A percentile compares a stretch with the other conserved stretches of the same genome.
Evolutionary conservation across 768 basidiomycete genomes (phyloP).

Genomic region (Candolleomyces aberdarensis): DNA sequence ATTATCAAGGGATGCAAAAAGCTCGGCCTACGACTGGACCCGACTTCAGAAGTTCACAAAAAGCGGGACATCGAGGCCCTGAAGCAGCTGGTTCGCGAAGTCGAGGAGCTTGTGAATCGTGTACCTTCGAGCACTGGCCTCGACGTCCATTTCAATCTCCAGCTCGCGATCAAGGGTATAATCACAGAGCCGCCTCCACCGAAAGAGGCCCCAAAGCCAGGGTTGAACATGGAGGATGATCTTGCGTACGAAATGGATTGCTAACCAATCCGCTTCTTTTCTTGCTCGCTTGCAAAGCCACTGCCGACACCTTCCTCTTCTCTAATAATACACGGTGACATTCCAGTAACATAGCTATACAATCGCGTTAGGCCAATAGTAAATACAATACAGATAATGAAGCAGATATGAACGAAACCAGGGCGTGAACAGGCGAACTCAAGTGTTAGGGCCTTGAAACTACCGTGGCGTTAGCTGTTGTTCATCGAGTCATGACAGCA

Average conservation of each 20-base stretch:
- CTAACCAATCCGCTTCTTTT: no score
- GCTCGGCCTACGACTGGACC: conserved; percentile 1
- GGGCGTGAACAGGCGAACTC: not conserved
- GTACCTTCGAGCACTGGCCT: not conserved
- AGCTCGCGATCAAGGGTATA: conserved; percentile 1
- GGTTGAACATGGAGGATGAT: not conserved
- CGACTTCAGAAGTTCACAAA: conserved; percentile 1
- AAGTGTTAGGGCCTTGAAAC: not conserved
- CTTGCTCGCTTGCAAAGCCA: no score
- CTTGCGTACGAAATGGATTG: no score
- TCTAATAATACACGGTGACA: not conserved
- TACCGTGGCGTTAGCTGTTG: not conserved
- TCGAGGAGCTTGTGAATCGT: not conserved
- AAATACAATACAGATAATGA: no score
- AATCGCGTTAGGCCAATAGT: no score
- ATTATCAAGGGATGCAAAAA: not conserved
- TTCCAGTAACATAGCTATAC: no score
- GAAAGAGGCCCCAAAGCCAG: not conserved
- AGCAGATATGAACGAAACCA: no score
- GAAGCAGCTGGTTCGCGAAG: not conserved
- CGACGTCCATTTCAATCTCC: conserved; percentile 1
- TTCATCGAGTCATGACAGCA: not conserved
- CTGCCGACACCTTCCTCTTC: no score
- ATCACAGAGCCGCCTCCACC: not conserved
- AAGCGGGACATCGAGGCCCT: not conserved